Conservation (phyloP, 805 yeast species). For the Candida qinlingensis region DNA sequence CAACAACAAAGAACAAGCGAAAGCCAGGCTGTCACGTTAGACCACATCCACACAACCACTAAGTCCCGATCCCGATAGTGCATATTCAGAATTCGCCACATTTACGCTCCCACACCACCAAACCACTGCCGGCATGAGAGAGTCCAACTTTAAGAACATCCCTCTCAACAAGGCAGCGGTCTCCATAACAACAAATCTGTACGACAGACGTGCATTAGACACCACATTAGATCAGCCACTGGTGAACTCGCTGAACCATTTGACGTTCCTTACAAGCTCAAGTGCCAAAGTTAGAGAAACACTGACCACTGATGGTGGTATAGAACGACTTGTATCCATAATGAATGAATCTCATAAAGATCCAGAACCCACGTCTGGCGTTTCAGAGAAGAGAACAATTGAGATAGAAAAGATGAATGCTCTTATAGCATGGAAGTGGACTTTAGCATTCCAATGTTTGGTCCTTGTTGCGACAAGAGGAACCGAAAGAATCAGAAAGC, state of each 20-base stretch:
- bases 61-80: too few species aligned
- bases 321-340: slow-evolving; percentile 81
- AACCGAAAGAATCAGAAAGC: slow-evolving; percentile 74
- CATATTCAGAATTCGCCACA: background rate
- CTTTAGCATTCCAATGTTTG: slow-evolving; percentile 86
- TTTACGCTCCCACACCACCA: background rate
- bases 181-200: slow-evolving; percentile 79
- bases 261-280: slow-evolving; percentile 81
- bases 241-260: slow-evolving; percentile 85
- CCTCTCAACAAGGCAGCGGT: slow-evolving; percentile 86
- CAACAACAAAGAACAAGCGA: too few species aligned
- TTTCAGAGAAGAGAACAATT: slow-evolving; percentile 18
- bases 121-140: slow-evolving; percentile 59
- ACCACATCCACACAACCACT: too few species aligned
- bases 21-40: too few species aligned
- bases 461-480: slow-evolving; percentile 93
- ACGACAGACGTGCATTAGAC: slow-evolving; percentile 90
- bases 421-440: slow-evolving; percentile 95
- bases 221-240: slow-evolving; percentile 85
- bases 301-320: slow-evolving; percentile 82
- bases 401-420: slow-evolving; percentile 34
- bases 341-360: slow-evolving; percentile 60
- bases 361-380: background rate
- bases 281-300: slow-evolving; percentile 90
- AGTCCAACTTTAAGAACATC: slow-evolving; percentile 77